A percentile compares a stretch with the other conserved stretches of the same genome.
phyloP scores from a whole-genome alignment of 2,329 filamentous ascomycete genomes.

The Aspergillus pseudoglaucus region DNA sequence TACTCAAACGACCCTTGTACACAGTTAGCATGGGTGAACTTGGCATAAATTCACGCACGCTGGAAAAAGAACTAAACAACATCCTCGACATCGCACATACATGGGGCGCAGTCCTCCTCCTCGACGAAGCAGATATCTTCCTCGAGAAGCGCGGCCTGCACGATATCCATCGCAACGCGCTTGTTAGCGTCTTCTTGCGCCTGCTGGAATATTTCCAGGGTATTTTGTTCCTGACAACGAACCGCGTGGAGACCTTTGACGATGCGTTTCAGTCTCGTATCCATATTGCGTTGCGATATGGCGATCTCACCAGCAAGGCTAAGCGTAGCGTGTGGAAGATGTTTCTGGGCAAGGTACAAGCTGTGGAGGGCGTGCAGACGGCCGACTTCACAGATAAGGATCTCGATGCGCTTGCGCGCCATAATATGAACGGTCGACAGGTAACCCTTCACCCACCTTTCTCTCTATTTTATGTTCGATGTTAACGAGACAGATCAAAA shows the following conservation, averaged over 20 bases:
- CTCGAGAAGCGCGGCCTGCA: constrained; percentile 75
- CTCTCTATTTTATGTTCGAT: neutral
- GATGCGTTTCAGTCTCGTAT: constrained; percentile 86
- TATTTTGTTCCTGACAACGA: constrained; percentile 83
- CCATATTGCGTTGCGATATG: constrained; percentile 77
- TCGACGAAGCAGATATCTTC: constrained; percentile 82
- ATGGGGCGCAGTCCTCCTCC: constrained; percentile 77
- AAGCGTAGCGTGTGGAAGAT: constrained; percentile 76
- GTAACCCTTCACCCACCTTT: constrained; percentile 28
- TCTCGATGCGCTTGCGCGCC: constrained; percentile 58
- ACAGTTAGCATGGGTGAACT: constrained; percentile 77
- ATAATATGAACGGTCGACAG: constrained; percentile 64
- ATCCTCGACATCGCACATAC: constrained; percentile 79
- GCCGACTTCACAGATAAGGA: constrained; percentile 52
- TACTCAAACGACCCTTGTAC: constrained; percentile 74
- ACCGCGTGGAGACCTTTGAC: constrained; percentile 79
- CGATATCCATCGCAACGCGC: constrained; percentile 76
- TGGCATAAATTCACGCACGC: constrained; percentile 65
- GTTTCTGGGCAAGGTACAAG: constrained; percentile 67
- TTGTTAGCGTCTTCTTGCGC: constrained; percentile 81
- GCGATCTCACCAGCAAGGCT: constrained; percentile 63
- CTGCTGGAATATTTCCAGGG: constrained; percentile 88
- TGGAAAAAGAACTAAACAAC: constrained; percentile 73
- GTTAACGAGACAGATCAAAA: constrained; percentile 67
- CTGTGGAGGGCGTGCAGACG: constrained; percentile 54